phyloP scores from a whole-genome alignment of 2,329 filamentous ascomycete genomes.

The Nigrograna mackinnonii region DNA sequence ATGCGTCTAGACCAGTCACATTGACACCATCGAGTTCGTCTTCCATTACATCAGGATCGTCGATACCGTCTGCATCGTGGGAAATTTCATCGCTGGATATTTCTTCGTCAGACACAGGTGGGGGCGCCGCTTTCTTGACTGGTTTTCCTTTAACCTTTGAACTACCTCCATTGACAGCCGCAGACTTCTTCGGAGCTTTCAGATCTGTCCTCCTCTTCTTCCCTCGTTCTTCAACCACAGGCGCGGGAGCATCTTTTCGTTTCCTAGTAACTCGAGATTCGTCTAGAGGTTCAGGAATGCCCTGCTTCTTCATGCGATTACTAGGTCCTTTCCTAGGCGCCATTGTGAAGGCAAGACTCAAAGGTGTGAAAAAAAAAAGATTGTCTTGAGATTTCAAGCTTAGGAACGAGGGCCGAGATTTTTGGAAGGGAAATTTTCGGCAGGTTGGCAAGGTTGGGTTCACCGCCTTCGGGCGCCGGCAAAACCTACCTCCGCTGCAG shows the following conservation, averaged over 20 bases:
- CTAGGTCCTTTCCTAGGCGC: slow-evolving; percentile 73
- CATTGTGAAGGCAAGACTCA: neutral
- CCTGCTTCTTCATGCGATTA: slow-evolving; percentile 96
- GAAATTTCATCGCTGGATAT: slow-evolving; percentile 20
- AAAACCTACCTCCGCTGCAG: slow-evolving; percentile 11
- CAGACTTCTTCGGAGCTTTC: slow-evolving; percentile 42
- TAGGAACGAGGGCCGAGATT: slow-evolving; percentile 5
- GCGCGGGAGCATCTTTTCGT: slow-evolving; percentile 73
- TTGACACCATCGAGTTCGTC: slow-evolving; percentile 41
- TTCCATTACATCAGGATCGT: slow-evolving; percentile 44
- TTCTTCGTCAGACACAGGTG: slow-evolving; percentile 32
- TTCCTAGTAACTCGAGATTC: slow-evolving; percentile 78
- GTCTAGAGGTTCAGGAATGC: slow-evolving; percentile 78
- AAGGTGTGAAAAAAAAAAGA: neutral
- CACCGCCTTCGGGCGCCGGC: slow-evolving; percentile 25
- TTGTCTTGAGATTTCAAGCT: slow-evolving; percentile 22
- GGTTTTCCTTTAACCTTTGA: slow-evolving; percentile 13
- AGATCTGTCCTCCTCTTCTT: slow-evolving; percentile 65
- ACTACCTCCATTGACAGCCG: slow-evolving; percentile 41
- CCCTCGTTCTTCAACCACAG: slow-evolving; percentile 46
- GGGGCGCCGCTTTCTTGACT: slow-evolving; percentile 33
- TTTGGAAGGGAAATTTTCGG: slow-evolving; percentile 22
- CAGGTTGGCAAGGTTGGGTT: slow-evolving; percentile 12
- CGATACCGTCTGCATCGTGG: slow-evolving; percentile 29
- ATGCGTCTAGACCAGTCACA: slow-evolving; percentile 41